Conservation (phyloP, 306 rosid genomes). For the Astragalus glycyphyllos region DNA sequence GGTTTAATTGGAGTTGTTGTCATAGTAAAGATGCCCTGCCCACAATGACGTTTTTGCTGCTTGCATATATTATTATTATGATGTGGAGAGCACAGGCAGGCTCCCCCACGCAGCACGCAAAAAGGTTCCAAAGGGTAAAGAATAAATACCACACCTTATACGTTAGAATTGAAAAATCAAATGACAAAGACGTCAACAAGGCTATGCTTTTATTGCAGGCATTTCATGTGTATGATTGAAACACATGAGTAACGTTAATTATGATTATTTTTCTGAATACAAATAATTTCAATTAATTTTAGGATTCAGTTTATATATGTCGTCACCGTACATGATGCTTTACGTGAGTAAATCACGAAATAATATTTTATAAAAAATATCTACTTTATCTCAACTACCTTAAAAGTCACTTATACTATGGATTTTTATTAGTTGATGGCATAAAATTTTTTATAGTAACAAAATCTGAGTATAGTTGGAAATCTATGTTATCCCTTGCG, state of each 20-base stretch:
- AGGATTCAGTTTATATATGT: too few relatives aligned
- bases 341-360: too few relatives aligned
- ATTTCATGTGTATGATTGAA: background rate
- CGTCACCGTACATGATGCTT: too few relatives aligned
- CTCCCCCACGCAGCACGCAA: constrained; percentile 4
- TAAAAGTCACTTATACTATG: too few relatives aligned
- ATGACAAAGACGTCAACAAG: background rate
- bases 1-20: constrained; percentile 14
- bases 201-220: background rate
- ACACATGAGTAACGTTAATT: background rate
- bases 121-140: background rate
- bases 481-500: too few relatives aligned
- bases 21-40: constrained; percentile 22
- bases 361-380: too few relatives aligned
- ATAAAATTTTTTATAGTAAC: too few relatives aligned
- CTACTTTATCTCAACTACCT: too few relatives aligned
- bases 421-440: too few relatives aligned
- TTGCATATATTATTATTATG: background rate
- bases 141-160: background rate
- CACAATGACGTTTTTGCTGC: background rate
- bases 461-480: too few relatives aligned
- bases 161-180: background rate
- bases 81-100: background rate
- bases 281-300: too few relatives aligned
- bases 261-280: too few relatives aligned